Percentiles rank a stretch among this genome's conserved stretches.
These are phyloP conservation scores for Capsicum rhomboideum DNA, from an alignment of 257 asterid species.

Conservation along the genomic window DNA sequence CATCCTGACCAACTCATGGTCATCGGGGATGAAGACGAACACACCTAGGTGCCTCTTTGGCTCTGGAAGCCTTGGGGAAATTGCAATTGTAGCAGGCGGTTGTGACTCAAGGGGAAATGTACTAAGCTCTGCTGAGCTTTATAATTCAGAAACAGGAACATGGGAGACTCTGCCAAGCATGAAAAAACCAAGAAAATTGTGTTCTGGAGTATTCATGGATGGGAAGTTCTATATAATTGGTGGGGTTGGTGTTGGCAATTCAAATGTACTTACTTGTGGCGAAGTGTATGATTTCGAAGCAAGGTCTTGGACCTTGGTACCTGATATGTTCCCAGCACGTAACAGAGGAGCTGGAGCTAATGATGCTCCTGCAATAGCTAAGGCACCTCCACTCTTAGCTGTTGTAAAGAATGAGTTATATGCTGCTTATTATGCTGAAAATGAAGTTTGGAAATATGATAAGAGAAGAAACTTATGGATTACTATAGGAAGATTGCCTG, in stretches of 20 bases:
- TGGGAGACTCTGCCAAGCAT: constrained; percentile 71
- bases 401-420: constrained; percentile 73
- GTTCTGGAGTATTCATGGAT: constrained; percentile 81
- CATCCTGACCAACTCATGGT: constrained; percentile 26
- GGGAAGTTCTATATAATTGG: constrained; percentile 69
- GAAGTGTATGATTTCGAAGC: constrained; percentile 58
- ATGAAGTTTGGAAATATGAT: constrained; percentile 53
- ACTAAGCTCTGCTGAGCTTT: constrained; percentile 61
- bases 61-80: constrained; percentile 71
- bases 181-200: constrained; percentile 64
- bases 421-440: constrained; percentile 65
- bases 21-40: constrained; percentile 14
- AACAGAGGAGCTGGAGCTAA: constrained; percentile 16
- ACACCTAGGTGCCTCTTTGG: constrained; percentile 48
- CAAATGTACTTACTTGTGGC: constrained; percentile 49
- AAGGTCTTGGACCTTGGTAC: constrained; percentile 52
- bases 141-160: constrained; percentile 42
- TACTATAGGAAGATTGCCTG: constrained; percentile 61
- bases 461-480: constrained; percentile 40
- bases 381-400: constrained; percentile 80
- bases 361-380: constrained; percentile 43
- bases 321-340: constrained; percentile 58
- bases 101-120: constrained; percentile 45
- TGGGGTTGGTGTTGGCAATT: constrained; percentile 50
- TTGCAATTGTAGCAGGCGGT: constrained; percentile 82